These are phyloP conservation scores for Gloeopeniophorella convolvens DNA, from an alignment of 768 basidiomycete genomes.

Conservation along the genomic window DNA sequence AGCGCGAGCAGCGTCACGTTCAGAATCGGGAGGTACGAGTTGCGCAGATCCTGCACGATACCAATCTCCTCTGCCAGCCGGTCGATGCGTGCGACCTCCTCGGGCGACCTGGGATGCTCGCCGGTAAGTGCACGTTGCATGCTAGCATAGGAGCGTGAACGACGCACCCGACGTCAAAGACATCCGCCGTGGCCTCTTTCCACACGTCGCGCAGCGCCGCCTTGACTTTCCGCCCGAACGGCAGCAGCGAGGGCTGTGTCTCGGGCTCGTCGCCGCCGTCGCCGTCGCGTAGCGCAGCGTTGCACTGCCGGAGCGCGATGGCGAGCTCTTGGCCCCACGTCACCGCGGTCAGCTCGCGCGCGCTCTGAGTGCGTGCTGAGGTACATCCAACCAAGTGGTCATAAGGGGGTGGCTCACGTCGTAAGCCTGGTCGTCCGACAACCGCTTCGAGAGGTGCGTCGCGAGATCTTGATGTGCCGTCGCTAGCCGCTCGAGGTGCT, in stretches of 20 bases:
- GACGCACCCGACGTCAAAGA: constrained; percentile 80
- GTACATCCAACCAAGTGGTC: neutral
- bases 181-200: constrained; percentile 59
- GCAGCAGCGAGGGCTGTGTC: constrained; percentile 32
- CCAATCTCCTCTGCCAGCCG: constrained; percentile 70
- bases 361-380: constrained; percentile 48
- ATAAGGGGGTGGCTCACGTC: constrained; percentile 52
- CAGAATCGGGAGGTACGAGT: constrained; percentile 79
- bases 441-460: constrained; percentile 59
- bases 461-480: constrained; percentile 58
- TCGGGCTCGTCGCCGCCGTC: constrained; percentile 26
- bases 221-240: constrained; percentile 55
- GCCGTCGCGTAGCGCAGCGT: constrained; percentile 41
- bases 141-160: neutral
- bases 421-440: constrained; percentile 74
- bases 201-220: constrained; percentile 64
- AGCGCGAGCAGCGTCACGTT: constrained; percentile 71
- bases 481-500: constrained; percentile 53
- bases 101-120: constrained; percentile 46
- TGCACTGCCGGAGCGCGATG: constrained; percentile 52
- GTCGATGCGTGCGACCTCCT: constrained; percentile 65
- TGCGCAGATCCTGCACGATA: constrained; percentile 64
- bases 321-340: constrained; percentile 82
- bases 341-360: constrained; percentile 73
- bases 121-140: neutral